Evolutionary conservation across 768 basidiomycete genomes (phyloP).

Genomic region (Leccinum variicolor): DNA sequence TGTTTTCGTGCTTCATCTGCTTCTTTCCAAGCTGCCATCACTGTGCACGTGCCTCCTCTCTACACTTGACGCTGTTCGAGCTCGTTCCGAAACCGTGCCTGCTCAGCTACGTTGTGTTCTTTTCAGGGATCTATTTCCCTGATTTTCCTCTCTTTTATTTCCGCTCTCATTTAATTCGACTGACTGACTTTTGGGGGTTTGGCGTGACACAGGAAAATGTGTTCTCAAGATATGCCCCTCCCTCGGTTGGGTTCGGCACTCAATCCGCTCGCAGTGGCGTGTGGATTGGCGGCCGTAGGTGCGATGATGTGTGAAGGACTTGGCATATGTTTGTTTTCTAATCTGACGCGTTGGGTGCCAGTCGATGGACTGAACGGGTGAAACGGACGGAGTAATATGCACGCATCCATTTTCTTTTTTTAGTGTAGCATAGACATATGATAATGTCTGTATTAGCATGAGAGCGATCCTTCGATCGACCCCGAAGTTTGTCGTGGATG

Average conservation of each 20-base stretch:
- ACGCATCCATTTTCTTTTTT: too few species aligned
- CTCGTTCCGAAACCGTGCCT: background rate
- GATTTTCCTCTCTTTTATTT: background rate
- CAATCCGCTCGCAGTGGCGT: constrained; percentile 1
- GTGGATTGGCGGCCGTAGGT: constrained; percentile 2
- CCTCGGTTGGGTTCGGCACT: constrained; percentile 56
- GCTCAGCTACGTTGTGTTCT: background rate
- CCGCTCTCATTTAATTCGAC: background rate
- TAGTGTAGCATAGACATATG: too few species aligned
- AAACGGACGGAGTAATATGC: too few species aligned
- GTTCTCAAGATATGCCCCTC: constrained; percentile 75
- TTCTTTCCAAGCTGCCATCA: background rate
- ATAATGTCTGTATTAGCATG: too few species aligned
- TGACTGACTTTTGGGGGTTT: background rate
- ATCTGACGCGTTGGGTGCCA: background rate
- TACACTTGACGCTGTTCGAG: background rate
- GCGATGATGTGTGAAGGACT: constrained; percentile 14
- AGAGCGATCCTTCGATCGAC: too few species aligned
- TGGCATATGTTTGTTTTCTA: too few species aligned
- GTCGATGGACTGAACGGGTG: too few species aligned
- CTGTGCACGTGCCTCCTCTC: background rate
- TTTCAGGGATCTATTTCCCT: background rate
- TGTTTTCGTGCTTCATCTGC: background rate
- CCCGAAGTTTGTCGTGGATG: too few species aligned
- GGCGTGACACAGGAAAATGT: constrained; percentile 75